These are phyloP conservation scores for Camellia japonica DNA, from an alignment of 148 eudicot species.

Conservation along the genomic window DNA sequence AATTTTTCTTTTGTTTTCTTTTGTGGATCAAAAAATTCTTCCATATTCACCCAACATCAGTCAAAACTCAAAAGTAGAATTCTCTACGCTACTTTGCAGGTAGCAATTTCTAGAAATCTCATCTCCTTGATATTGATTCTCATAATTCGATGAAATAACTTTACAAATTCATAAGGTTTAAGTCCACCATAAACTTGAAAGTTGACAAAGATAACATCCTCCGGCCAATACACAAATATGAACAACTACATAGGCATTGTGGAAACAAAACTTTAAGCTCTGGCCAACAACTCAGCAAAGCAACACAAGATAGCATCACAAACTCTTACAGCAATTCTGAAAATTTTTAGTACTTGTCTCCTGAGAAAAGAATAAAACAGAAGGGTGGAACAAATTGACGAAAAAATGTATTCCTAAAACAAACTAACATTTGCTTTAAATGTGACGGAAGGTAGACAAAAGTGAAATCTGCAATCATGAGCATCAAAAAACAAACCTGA, in stretches of 20 bases:
- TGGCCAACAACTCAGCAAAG: background rate
- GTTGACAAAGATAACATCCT: background rate
- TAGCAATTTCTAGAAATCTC: too few species aligned
- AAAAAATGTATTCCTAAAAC: background rate
- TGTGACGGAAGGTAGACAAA: constrained; percentile 2
- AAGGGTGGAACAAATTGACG: background rate
- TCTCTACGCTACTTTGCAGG: too few species aligned
- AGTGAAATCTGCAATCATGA: background rate
- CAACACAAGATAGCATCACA: background rate
- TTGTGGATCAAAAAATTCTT: too few species aligned
- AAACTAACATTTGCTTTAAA: background rate
- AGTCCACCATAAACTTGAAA: background rate
- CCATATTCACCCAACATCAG: too few species aligned
- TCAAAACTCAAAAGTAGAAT: too few species aligned
- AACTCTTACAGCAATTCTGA: background rate
- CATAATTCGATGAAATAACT: too few species aligned
- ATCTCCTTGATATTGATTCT: too few species aligned
- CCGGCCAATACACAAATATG: background rate
- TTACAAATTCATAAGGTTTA: too few species aligned
- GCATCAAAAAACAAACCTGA: constrained; percentile 41
- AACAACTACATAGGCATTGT: background rate
- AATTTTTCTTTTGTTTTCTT: too few species aligned
- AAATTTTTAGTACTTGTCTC: background rate
- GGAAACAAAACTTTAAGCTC: background rate
- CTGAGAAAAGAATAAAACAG: background rate